Conservation (phyloP, 2,329 filamentous ascomycete genomes). For the Neofusicoccum kwambonambiense region DNA sequence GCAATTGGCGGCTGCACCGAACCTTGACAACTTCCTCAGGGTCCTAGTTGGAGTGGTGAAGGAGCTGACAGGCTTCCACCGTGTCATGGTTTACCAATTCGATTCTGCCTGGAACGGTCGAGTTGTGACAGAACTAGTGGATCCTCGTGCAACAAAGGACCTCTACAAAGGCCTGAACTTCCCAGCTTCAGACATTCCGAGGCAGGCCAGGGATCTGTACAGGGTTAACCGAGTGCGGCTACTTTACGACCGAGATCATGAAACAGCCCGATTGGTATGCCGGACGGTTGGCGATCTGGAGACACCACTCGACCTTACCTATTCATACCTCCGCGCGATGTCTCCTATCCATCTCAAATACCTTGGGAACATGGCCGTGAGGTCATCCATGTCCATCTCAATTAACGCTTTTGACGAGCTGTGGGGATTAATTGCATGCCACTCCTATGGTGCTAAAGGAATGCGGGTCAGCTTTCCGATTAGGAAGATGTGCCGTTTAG, state of each 20-base stretch:
- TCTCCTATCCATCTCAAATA: constrained; percentile 90
- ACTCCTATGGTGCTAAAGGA: constrained; percentile 72
- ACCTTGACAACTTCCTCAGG: constrained; percentile 72
- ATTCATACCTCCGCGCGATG: constrained; percentile 83
- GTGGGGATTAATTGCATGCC: constrained; percentile 86
- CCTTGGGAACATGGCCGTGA: constrained; percentile 81
- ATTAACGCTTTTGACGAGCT: constrained; percentile 82
- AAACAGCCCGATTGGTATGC: constrained; percentile 79
- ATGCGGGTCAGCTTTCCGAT: constrained; percentile 94
- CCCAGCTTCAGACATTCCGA: constrained; percentile 81
- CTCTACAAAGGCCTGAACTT: constrained; percentile 87
- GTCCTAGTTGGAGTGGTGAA: constrained; percentile 83
- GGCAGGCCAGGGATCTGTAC: constrained; percentile 84
- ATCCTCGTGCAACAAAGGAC: constrained; percentile 75
- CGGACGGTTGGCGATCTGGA: constrained; percentile 71
- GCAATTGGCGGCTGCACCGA: constrained; percentile 71
- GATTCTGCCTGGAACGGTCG: constrained; percentile 79
- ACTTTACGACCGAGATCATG: constrained; percentile 78
- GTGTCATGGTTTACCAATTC: constrained; percentile 92
- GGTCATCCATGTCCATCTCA: constrained; percentile 93
- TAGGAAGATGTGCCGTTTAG: constrained; percentile 84
- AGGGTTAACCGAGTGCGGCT: constrained; percentile 86
- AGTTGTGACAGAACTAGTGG: constrained; percentile 83
- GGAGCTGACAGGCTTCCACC: constrained; percentile 85
- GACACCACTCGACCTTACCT: constrained; percentile 75